Evolutionary conservation across 2,329 filamentous ascomycete genomes (phyloP).

Genomic region (Fusarium pininemorale): DNA sequence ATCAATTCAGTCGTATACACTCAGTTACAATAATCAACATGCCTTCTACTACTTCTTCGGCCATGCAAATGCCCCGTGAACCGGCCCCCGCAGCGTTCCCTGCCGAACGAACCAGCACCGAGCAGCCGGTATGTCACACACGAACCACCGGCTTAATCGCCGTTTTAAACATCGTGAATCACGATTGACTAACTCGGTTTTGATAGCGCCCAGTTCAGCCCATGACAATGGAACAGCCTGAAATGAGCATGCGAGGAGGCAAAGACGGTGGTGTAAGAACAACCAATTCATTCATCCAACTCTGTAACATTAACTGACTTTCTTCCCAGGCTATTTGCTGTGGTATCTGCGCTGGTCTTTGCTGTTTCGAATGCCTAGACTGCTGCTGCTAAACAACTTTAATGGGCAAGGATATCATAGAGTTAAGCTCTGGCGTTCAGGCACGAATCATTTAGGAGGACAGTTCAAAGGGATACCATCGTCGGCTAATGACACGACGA

Average conservation of each 20-base stretch:
- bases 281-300: not conserved
- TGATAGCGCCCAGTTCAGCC: constrained; percentile 47
- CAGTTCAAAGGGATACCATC: not conserved
- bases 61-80: constrained; percentile 47
- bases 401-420: not conserved
- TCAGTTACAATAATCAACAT: constrained; percentile 10
- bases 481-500: constrained; percentile 15
- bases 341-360: constrained; percentile 52
- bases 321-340: constrained; percentile 50
- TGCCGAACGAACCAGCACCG: constrained; percentile 40
- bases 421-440: constrained; percentile 37
- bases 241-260: constrained; percentile 47
- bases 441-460: constrained; percentile 11
- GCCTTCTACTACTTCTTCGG: constrained; percentile 21
- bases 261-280: constrained; percentile 49
- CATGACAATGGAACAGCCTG: constrained; percentile 45
- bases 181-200: not conserved
- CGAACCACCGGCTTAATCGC: constrained; percentile 1
- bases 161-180: not conserved
- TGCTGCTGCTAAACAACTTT: constrained; percentile 44
- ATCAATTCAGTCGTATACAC: not conserved
- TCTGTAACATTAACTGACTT: not conserved
- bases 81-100: constrained; percentile 45
- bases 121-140: constrained; percentile 48
- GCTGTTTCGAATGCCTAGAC: constrained; percentile 51